phyloP scores from a whole-genome alignment of 805 yeast species.

The Cyberlindnera americana region DNA sequence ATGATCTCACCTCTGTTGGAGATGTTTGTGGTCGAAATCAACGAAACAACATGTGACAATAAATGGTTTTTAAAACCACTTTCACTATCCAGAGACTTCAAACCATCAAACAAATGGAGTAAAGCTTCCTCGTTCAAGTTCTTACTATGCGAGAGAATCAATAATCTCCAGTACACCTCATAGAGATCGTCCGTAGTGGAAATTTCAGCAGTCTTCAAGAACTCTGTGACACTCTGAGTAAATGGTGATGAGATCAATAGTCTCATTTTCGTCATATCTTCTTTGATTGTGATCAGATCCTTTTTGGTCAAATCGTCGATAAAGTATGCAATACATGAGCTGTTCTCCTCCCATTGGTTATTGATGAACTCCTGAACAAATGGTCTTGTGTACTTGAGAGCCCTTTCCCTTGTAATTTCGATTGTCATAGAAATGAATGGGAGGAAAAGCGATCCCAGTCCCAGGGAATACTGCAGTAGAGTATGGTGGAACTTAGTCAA shows the following conservation, averaged over 20 bases:
- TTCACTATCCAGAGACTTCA: constrained; percentile 1
- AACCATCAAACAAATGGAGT: constrained; percentile 1
- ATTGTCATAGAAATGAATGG: constrained; percentile 46
- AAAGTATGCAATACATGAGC: constrained; percentile 39
- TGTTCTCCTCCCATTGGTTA: constrained; percentile 35
- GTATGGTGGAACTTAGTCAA: constrained; percentile 45
- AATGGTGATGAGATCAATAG: constrained; percentile 19
- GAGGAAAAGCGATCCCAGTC: constrained; percentile 36
- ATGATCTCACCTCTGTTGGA: constrained; percentile 7
- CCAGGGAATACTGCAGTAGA: constrained; percentile 39
- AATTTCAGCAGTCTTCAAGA: constrained; percentile 7
- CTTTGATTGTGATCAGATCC: constrained; percentile 19
- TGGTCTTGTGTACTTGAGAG: constrained; percentile 40
- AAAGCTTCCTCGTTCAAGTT: constrained; percentile 23
- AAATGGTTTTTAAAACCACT: constrained; percentile 17
- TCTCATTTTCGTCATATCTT: constrained; percentile 13
- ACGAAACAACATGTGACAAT: constrained; percentile 16
- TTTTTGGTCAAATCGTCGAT: constrained; percentile 35
- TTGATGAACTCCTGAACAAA: constrained; percentile 48
- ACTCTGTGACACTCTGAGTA: constrained; percentile 7
- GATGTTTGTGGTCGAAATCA: constrained; percentile 10
- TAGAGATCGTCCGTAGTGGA: constrained; percentile 23
- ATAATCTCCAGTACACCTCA: constrained; percentile 51
- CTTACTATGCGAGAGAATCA: constrained; percentile 37
- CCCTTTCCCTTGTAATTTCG: constrained; percentile 41